A percentile compares a stretch with the other conserved stretches of the same genome.
These are phyloP conservation scores for Hymenoscyphus linearis DNA, from an alignment of 2,329 filamentous ascomycete species.

Conservation along the genomic window DNA sequence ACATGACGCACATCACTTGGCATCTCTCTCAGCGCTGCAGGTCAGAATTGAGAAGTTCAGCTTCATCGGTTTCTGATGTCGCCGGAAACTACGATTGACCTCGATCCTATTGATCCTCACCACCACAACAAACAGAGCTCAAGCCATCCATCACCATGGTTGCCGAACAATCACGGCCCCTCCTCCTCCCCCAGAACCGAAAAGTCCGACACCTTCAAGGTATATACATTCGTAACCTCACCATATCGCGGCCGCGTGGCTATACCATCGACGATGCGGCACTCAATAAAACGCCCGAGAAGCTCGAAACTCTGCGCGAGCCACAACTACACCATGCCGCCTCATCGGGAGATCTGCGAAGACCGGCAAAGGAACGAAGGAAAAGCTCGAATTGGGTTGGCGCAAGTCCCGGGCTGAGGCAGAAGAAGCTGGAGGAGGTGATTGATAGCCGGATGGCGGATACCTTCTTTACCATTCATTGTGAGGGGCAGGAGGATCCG, in stretches of 20 bases:
- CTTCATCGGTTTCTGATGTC: background rate
- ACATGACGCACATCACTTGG: background rate
- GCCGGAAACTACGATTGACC: background rate
- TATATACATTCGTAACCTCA: slow-evolving; percentile 80
- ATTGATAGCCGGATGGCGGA: slow-evolving; percentile 72
- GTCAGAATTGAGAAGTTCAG: background rate
- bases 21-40: background rate
- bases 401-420: slow-evolving; percentile 53
- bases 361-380: slow-evolving; percentile 39
- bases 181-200: slow-evolving; percentile 68
- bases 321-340: slow-evolving; percentile 49
- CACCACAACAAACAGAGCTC: background rate
- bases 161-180: slow-evolving; percentile 35
- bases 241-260: slow-evolving; percentile 52
- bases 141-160: slow-evolving; percentile 25
- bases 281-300: slow-evolving; percentile 60
- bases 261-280: slow-evolving; percentile 72
- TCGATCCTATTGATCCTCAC: background rate
- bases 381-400: slow-evolving; percentile 60
- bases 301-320: slow-evolving; percentile 47
- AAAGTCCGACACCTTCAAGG: slow-evolving; percentile 83
- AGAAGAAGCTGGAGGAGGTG: slow-evolving; percentile 71
- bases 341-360: slow-evolving; percentile 48
- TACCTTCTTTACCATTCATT: slow-evolving; percentile 82
- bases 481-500: slow-evolving; percentile 59